Evolutionary conservation across 2,329 filamentous ascomycete species (phyloP).

Genomic region (Epichloe baconii): DNA sequence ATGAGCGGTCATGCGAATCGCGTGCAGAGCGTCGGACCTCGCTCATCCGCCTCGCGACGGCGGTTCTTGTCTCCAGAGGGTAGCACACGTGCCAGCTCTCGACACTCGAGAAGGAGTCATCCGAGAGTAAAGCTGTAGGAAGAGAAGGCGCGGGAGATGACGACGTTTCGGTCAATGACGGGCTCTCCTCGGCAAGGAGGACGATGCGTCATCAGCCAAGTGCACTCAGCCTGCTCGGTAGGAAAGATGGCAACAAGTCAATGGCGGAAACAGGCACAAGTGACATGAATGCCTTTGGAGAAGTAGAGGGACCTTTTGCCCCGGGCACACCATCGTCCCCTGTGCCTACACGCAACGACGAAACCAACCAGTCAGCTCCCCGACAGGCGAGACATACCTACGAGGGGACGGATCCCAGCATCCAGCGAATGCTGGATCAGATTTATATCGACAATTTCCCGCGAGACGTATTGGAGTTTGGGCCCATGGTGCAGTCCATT

Average conservation of each 20-base stretch:
- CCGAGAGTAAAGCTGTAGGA: slow-evolving; percentile 14
- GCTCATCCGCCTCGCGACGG: slow-evolving; percentile 13
- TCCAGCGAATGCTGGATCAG: slow-evolving; percentile 62
- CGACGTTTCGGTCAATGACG: slow-evolving; percentile 24
- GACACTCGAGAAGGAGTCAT: slow-evolving; percentile 26
- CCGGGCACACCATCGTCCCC: slow-evolving; percentile 16
- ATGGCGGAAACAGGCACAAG: slow-evolving; percentile 46
- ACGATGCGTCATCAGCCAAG: slow-evolving; percentile 44
- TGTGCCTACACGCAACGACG: slow-evolving; percentile 12
- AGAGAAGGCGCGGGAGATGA: slow-evolving; percentile 16
- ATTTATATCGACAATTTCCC: slow-evolving; percentile 68
- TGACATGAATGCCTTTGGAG: slow-evolving; percentile 45
- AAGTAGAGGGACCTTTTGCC: slow-evolving; percentile 44
- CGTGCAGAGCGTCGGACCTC: slow-evolving; percentile 22
- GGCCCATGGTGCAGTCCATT: slow-evolving; percentile 63
- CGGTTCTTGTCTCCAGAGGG: slow-evolving; percentile 20
- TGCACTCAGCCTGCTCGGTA: slow-evolving; percentile 44
- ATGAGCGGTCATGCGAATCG: slow-evolving; percentile 37
- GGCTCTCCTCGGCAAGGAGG: slow-evolving; percentile 29
- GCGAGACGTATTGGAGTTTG: slow-evolving; percentile 56
- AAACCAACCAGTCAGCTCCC: slow-evolving; percentile 21
- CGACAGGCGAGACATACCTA: slow-evolving; percentile 64
- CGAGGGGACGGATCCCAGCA: slow-evolving; percentile 59
- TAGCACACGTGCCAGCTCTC: slow-evolving; percentile 19
- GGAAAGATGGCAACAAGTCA: slow-evolving; percentile 46